These are phyloP conservation scores for Penicillium pancosmium DNA, from an alignment of 495 filamentous ascomycete genomes.

Conservation along the genomic window DNA sequence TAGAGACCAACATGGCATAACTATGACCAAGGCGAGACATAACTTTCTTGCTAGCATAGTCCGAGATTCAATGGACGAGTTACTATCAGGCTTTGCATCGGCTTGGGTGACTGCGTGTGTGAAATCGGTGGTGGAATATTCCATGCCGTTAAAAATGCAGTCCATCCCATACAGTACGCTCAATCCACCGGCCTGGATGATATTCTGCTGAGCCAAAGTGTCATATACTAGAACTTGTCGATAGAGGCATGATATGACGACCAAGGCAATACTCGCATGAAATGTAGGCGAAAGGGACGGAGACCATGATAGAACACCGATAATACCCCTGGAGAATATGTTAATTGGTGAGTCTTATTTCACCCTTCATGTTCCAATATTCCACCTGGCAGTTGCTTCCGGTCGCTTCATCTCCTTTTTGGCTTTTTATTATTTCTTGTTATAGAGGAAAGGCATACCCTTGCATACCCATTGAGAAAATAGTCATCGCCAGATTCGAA, in stretches of 20 bases:
- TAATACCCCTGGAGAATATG: too few species aligned
- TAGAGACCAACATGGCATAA: not conserved
- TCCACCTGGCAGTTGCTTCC: too few species aligned
- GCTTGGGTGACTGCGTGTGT: not conserved
- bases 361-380: too few species aligned
- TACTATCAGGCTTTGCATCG: not conserved
- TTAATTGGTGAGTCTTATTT: too few species aligned
- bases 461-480: not conserved
- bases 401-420: too few species aligned
- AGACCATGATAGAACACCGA: too few species aligned
- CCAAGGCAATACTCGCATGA: not conserved
- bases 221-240: not conserved
- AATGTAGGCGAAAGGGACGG: not conserved
- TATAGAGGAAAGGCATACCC: not conserved
- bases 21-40: not conserved
- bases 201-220: not conserved
- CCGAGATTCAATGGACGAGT: not conserved
- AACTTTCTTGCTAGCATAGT: not conserved
- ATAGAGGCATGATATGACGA: not conserved
- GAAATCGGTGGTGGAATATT: not conserved
- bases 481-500: not conserved
- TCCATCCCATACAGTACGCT: not conserved
- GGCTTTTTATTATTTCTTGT: too few species aligned
- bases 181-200: not conserved
- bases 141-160: not conserved